Evolutionary conservation across 805 yeast species (phyloP).

Genomic region (Cyberlindnera subsufficiens): DNA sequence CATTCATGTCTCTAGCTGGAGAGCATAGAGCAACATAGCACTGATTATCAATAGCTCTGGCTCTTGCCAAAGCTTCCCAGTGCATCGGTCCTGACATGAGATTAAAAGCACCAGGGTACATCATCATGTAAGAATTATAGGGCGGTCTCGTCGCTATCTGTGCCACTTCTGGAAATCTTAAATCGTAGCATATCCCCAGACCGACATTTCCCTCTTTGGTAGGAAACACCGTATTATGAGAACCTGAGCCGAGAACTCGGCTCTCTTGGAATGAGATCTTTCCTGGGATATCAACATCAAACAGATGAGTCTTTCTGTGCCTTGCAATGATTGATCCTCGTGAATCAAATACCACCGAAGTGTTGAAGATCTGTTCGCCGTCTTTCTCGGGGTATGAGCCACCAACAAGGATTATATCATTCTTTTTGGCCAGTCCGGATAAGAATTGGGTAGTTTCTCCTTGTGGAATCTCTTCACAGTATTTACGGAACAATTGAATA

Average conservation of each 20-base stretch:
- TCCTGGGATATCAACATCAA: constrained; percentile 60
- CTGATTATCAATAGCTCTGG: constrained; percentile 74
- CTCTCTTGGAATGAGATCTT: constrained; percentile 84
- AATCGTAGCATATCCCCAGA: constrained; percentile 79
- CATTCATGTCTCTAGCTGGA: constrained; percentile 73
- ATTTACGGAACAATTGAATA: constrained; percentile 74
- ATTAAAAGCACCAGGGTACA: constrained; percentile 81
- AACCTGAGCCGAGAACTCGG: constrained; percentile 11
- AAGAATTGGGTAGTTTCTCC: constrained; percentile 64
- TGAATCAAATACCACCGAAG: constrained; percentile 67
- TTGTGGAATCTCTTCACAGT: constrained; percentile 74
- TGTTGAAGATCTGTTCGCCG: constrained; percentile 56
- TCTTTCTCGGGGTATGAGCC: constrained; percentile 84
- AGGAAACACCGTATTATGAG: constrained; percentile 9
- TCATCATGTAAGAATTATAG: constrained; percentile 62
- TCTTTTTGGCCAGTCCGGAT: constrained; percentile 58
- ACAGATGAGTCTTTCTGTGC: constrained; percentile 16
- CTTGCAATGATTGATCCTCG: constrained; percentile 62
- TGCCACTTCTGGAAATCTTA: constrained; percentile 76
- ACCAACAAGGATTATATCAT: constrained; percentile 66
- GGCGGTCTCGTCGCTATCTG: constrained; percentile 39
- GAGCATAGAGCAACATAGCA: constrained; percentile 73
- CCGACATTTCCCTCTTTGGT: constrained; percentile 70
- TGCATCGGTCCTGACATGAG: constrained; percentile 81
- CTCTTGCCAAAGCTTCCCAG: constrained; percentile 71